Conservation (phyloP, 2,329 filamentous ascomycete genomes). For the Elsinoe perseae region DNA sequence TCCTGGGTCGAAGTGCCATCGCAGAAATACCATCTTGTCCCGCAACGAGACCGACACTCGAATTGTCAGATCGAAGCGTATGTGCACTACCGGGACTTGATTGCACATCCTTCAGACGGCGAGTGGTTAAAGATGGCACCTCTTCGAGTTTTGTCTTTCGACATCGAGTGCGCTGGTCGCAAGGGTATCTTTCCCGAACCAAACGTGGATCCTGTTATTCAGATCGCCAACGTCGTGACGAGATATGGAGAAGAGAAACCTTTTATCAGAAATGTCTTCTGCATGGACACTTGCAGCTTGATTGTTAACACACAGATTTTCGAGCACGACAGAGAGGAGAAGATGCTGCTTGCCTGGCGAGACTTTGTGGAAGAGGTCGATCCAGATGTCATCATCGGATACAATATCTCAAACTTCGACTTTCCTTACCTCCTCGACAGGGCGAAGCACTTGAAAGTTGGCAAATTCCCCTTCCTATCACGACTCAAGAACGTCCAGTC, state of each 20-base stretch:
- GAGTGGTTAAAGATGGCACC: constrained; percentile 99
- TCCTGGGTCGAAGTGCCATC: constrained; percentile 88
- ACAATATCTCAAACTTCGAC: constrained; percentile 98
- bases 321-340: constrained; percentile 69
- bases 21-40: constrained; percentile 63
- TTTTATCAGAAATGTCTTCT: constrained; percentile 94
- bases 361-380: constrained; percentile 85
- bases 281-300: constrained; percentile 79
- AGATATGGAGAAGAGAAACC: constrained; percentile 91
- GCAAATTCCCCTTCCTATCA: constrained; percentile 78
- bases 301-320: constrained; percentile 94
- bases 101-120: constrained; percentile 79
- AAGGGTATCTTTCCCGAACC: constrained; percentile 97
- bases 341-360: constrained; percentile 89
- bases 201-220: constrained; percentile 85
- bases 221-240: constrained; percentile 95
- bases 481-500: constrained; percentile 66
- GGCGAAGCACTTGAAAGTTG: constrained; percentile 73
- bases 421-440: constrained; percentile 91
- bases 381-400: constrained; percentile 95
- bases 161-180: constrained; percentile 96
- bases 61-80: constrained; percentile 95
- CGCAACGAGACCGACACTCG: constrained; percentile 62
- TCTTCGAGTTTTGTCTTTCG: constrained; percentile 84
- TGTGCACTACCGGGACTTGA: constrained; percentile 71